phyloP scores from a whole-genome alignment of 2,329 filamentous ascomycete genomes.

The Aspergillus jensenii region DNA sequence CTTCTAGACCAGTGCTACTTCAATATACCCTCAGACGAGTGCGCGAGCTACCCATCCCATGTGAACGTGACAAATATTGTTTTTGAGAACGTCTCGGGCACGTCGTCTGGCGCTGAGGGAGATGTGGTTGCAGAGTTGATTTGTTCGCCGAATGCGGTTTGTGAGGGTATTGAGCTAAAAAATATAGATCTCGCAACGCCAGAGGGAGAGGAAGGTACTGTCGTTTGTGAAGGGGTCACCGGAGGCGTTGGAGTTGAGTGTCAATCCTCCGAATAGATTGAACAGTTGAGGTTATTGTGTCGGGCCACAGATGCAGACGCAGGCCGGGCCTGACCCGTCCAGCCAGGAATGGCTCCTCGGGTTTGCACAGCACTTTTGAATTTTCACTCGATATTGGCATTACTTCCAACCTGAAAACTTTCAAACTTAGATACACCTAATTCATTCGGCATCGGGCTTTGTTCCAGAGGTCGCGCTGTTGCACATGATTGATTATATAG shows the following conservation, averaged over 20 bases:
- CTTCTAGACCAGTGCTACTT: constrained; percentile 65
- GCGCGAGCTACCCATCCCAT: constrained; percentile 54
- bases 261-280: constrained; percentile 1
- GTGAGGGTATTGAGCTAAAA: constrained; percentile 55
- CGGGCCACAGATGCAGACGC: too few relatives aligned
- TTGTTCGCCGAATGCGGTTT: constrained; percentile 59
- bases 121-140: constrained; percentile 55
- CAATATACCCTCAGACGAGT: constrained; percentile 53
- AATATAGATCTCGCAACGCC: constrained; percentile 58
- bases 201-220: constrained; percentile 41
- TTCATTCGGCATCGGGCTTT: too few relatives aligned
- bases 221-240: constrained; percentile 53
- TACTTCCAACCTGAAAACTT: too few relatives aligned
- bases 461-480: too few relatives aligned
- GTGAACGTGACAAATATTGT: constrained; percentile 61
- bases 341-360: too few relatives aligned
- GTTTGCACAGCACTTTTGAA: too few relatives aligned
- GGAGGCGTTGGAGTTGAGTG: constrained; percentile 44
- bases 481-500: too few relatives aligned
- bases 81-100: constrained; percentile 60
- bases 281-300: neutral
- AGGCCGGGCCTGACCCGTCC: too few relatives aligned
- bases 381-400: too few relatives aligned
- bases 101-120: constrained; percentile 57
- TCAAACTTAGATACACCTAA: too few relatives aligned